phyloP scores from a whole-genome alignment of 495 filamentous ascomycete genomes.

The Thermothielavioides terrestris region DNA sequence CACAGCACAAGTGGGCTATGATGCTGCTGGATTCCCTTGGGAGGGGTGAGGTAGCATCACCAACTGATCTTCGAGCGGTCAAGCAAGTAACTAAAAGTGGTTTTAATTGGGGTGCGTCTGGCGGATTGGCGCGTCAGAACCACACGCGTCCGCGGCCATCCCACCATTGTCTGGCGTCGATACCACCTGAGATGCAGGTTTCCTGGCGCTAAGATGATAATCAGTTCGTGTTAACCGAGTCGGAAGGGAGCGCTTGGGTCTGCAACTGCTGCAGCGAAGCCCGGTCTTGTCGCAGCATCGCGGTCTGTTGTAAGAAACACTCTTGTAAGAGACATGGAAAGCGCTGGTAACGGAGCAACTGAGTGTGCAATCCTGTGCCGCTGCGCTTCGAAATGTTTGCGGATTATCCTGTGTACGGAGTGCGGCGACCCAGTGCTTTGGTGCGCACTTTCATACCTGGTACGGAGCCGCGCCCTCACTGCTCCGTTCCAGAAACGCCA shows the following conservation, averaged over 20 bases:
- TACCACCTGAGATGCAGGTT: slow-evolving; percentile 5
- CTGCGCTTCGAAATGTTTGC: slow-evolving; percentile 6
- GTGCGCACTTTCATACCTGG: neutral
- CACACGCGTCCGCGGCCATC: slow-evolving; percentile 1
- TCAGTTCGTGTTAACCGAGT: too few species aligned
- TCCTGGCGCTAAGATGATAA: slow-evolving; percentile 17
- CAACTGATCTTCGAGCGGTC: slow-evolving; percentile 5
- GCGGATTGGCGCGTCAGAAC: slow-evolving; percentile 4
- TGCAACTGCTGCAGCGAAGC: neutral
- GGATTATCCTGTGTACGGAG: too few species aligned
- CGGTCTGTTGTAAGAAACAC: neutral
- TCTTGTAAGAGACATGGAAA: neutral
- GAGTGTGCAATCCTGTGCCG: too few species aligned
- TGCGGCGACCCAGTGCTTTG: neutral
- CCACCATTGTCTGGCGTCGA: neutral
- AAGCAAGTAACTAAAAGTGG: too few species aligned
- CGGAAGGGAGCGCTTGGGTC: slow-evolving; percentile 2
- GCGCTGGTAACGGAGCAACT: too few species aligned
- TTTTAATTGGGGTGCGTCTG: neutral
- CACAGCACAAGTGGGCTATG: slow-evolving; percentile 7
- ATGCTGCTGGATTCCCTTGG: slow-evolving; percentile 5
- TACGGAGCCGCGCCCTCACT: neutral
- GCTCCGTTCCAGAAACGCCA: slow-evolving; percentile 10
- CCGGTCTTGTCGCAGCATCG: neutral
- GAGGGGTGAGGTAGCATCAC: neutral